Evolutionary conservation across 108 stramenopile species (phyloP).

Genomic region (Phaeodactylum tricornutum): DNA sequence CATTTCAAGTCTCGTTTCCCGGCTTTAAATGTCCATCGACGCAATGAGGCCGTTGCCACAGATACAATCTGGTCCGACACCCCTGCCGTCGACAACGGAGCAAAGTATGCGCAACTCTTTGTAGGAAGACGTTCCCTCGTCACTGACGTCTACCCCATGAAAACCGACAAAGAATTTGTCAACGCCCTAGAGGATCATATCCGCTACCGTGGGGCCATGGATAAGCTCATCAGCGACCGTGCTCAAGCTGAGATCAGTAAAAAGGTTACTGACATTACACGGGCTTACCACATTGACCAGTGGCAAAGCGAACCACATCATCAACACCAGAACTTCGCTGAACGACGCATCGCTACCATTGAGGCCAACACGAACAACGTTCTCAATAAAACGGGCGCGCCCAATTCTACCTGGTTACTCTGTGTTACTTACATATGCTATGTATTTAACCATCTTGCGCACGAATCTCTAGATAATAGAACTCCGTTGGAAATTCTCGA

Average conservation of each 20-base stretch:
- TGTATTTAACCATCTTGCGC: constrained; percentile 6
- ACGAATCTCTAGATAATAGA: not conserved
- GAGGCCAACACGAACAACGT: constrained; percentile 5
- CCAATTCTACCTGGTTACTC: constrained; percentile 12
- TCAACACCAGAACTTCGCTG: constrained; percentile 19
- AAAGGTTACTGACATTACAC: constrained; percentile 3
- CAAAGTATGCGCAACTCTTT: constrained; percentile 7
- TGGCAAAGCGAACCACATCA: constrained; percentile 13
- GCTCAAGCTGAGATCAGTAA: constrained; percentile 10
- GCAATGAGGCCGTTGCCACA: constrained; percentile 10
- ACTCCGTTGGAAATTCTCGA: constrained; percentile 4
- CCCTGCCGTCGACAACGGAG: constrained; percentile 10
- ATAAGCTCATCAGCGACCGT: constrained; percentile 7
- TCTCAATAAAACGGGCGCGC: constrained; percentile 16
- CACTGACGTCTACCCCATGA: constrained; percentile 13
- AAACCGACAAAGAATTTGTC: constrained; percentile 9
- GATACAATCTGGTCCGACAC: constrained; percentile 17
- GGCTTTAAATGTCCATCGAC: constrained; percentile 14
- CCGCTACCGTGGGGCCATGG: constrained; percentile 10
- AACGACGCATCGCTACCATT: constrained; percentile 4
- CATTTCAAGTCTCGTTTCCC: constrained; percentile 8
- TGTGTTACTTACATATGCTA: constrained; percentile 8
- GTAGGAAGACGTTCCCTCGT: constrained; percentile 1
- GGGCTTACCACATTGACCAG: constrained; percentile 1
- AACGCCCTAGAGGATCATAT: constrained; percentile 14